Evolutionary conservation across 306 rosid genomes (phyloP).

Genomic region (Potentilla sterilis): DNA sequence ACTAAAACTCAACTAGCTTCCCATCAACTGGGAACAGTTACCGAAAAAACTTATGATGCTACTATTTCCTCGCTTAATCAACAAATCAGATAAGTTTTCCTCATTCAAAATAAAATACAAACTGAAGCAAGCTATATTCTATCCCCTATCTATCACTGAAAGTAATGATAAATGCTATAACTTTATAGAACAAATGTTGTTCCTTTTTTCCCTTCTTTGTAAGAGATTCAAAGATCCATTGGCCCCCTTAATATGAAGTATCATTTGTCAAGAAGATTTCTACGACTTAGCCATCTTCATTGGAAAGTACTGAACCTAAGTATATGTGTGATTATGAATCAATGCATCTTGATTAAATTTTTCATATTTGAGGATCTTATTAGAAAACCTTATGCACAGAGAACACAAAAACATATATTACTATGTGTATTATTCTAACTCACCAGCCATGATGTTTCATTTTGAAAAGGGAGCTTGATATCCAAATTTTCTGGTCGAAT

Average conservation of each 20-base stretch:
- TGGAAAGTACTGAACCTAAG: neutral
- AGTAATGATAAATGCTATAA: neutral
- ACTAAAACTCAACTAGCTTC: no score
- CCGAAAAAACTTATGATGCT: neutral
- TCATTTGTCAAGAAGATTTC: neutral
- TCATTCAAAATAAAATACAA: neutral
- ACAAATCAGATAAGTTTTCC: neutral
- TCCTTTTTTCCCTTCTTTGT: neutral
- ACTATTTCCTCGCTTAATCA: neutral
- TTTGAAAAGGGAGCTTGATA: conserved; percentile 72
- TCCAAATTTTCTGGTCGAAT: conserved; percentile 93
- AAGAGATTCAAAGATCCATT: conserved; percentile 8
- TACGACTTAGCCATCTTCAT: neutral
- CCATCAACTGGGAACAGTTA: no score
- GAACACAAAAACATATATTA: neutral
- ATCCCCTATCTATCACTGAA: neutral
- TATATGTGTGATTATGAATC: neutral
- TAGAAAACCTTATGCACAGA: neutral
- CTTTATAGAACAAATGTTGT: neutral
- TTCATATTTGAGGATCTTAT: neutral
- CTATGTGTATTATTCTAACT: conserved; percentile 24
- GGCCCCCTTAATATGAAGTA: neutral
- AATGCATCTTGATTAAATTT: neutral
- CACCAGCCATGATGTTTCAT: conserved; percentile 97
- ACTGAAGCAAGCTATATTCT: neutral